Base-by-base conservation (phyloP, 2,329 filamentous ascomycete species). In the Sporothrix schenckii region DNA sequence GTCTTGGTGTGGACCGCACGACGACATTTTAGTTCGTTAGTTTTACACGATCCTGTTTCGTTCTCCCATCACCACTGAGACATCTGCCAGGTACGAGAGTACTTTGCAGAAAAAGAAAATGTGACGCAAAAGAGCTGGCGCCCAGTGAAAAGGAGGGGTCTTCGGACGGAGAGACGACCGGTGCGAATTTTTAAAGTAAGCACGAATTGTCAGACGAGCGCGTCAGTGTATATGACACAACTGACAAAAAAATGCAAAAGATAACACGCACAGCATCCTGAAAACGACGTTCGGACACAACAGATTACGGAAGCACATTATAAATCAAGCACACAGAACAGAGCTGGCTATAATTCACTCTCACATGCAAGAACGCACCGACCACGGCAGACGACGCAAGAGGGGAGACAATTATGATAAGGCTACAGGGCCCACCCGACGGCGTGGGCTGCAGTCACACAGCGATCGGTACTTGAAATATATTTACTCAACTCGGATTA, bases 391-490 rank as follows among this genome's bases (percentile, higher is more conserved):
- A 50, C 44, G 11, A 67, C 4, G 27, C 21, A 24, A 30, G 34
- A n/a, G 34, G 49, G 50, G 30, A 54, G 50, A 50, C 65, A 67
- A 67, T 67, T 67, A 67, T 34, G 65, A 56, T 56, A 67, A 54
- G 65, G 65, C 65, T 67, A 54, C 39, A 34, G 44, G 34, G 47
- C 13, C 19, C 24, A 50, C 60, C 44, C 44, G 41, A 21, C 21
- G 41, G 24, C 14, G 9, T 50, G 61, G 41, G 47, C 47, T 50
- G 44, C 24, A 65, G 61, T 50, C 44, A 53, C 49, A 66, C 63
- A 50, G 49, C 47, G 49, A 66, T 66, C 63, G 19, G 19, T 41
- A 52, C 63, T 27, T 39, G n/a, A 53, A 24, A 53, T 9, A 66
- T 65, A 53, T 50, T 21, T 65, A 21, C 44, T 65, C 44, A 21